Conservation (phyloP, 2,329 filamentous ascomycete genomes). For the Lomentospora prolificans region DNA sequence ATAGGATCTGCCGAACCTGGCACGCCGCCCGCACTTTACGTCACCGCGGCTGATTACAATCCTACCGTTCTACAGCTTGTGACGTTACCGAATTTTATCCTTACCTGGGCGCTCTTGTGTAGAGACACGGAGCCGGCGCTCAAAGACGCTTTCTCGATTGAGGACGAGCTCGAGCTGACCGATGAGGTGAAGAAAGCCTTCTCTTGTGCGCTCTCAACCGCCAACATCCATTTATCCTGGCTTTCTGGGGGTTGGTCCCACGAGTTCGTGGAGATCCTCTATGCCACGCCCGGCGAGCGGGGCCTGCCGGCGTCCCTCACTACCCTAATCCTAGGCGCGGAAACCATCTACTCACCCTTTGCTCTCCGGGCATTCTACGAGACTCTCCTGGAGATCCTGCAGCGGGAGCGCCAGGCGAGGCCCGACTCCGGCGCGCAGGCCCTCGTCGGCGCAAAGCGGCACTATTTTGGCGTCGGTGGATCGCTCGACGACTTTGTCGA, state of each 20-base stretch:
- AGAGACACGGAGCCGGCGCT: conserved; percentile 27
- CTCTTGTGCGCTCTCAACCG: conserved; percentile 35
- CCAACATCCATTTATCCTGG: conserved; percentile 50
- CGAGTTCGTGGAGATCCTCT: conserved; percentile 52
- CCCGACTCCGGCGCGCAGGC: conserved; percentile 42
- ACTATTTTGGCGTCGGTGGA: conserved; percentile 79
- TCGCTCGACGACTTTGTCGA: conserved; percentile 66
- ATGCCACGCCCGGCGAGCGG: conserved; percentile 13
- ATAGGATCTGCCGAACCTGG: conserved; percentile 8
- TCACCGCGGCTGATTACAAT: conserved; percentile 73
- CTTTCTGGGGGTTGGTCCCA: conserved; percentile 67
- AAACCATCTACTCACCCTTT: conserved; percentile 75
- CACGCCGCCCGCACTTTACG: conserved; percentile 31
- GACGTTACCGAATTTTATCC: conserved; percentile 67
- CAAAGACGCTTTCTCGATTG: conserved; percentile 34
- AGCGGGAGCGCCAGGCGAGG: conserved; percentile 24
- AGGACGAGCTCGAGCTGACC: conserved; percentile 56
- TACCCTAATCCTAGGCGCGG: conserved; percentile 59
- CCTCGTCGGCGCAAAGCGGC: conserved; percentile 64
- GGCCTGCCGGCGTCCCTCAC: conserved; percentile 11
- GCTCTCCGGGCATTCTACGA: conserved; percentile 60
- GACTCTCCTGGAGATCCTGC: conserved; percentile 50
- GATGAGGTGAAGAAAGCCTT: conserved; percentile 50
- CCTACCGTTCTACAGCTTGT: conserved; percentile 67
- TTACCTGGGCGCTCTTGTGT: conserved; percentile 52